Base-by-base conservation (phyloP, 1,284 basidiomycete genomes). In the Cutaneotrichosporon sp. region DNA sequence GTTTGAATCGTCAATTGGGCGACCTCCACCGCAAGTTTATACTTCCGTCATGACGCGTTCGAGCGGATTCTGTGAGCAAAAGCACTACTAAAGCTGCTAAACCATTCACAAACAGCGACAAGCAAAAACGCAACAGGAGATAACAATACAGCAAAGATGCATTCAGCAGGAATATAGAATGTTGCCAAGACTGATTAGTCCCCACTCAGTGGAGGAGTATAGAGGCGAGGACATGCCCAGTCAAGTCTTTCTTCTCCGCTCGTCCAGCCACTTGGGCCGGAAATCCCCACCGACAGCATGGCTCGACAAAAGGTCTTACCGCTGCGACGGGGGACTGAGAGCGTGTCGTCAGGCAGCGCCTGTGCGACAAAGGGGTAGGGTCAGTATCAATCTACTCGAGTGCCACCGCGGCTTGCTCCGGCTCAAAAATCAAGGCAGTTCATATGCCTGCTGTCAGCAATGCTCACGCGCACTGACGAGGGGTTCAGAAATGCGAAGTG, bases 151-250 rank as follows among this genome's bases (percentile, higher is more conserved):
- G 16, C 31, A 60, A 40, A 30, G 11, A 51, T 63, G 38, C 57
- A 65, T 61, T 9, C 8, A 32, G 32, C 34, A 13, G 11, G 34
- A 36, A 42, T 30, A 32, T 51, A 67, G 14, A 66, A 62, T 75
- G 62, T 75, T 69, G 71, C 68, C 72, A 71, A 72, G 71, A 72
- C 72, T 75, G 73, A 75, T 75, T 75, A 73, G 73, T 73, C 73
- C 69, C 72, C 65, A 65, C 68, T 69, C 72, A 71, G 73, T 75
- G 65, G 73, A 73, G 67, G 46, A 50, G 50, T 56, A 61, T 62
- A 71, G 65, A 66, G 69, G 70, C 67, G 65, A 68, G 67, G 72
- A 73, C 73, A 75, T 75, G 73, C 73, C 73, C 73, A 75, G 72
- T 73, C 68, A 62, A 65, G 73, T 72, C 70, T 66, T 30, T 63